Evolutionary conservation across 495 filamentous ascomycete genomes (phyloP).

Genomic region (Physcia stellaris): DNA sequence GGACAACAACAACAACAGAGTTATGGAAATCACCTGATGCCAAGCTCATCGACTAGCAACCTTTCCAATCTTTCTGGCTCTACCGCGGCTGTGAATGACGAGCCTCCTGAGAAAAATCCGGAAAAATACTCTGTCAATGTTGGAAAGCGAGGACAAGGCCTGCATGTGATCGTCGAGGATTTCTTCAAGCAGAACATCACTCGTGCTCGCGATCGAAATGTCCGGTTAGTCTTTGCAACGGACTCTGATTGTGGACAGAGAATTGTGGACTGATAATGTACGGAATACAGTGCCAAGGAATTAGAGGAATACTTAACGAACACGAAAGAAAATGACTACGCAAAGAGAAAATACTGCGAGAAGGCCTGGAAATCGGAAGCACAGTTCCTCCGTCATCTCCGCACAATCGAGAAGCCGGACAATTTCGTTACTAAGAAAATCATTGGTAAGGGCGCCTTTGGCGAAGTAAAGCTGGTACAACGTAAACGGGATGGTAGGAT

Average conservation of each 20-base stretch:
- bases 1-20: conserved; percentile 31
- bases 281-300: conserved; percentile 58
- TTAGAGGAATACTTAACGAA: conserved; percentile 72
- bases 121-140: conserved; percentile 69
- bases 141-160: conserved; percentile 55
- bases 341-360: conserved; percentile 65
- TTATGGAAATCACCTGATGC: conserved; percentile 51
- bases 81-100: conserved; percentile 34
- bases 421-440: conserved; percentile 95
- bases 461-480: conserved; percentile 93
- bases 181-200: conserved; percentile 97
- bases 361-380: conserved; percentile 72
- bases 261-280: neutral
- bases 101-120: conserved; percentile 55
- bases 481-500: conserved; percentile 94
- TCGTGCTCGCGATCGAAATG: conserved; percentile 78
- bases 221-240: conserved; percentile 48
- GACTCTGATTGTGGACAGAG: neutral
- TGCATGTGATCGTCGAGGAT: conserved; percentile 42
- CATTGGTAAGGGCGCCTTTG: conserved; percentile 97
- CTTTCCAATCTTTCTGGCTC: conserved; percentile 20
- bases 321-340: conserved; percentile 53
- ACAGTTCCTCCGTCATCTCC: conserved; percentile 82
- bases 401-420: conserved; percentile 77
- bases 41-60: conserved; percentile 41